A percentile compares a stretch with the other conserved stretches of the same genome.
phyloP scores from a whole-genome alignment of 371 early-diverging fungal genomes.

The Mortierella sp. region DNA sequence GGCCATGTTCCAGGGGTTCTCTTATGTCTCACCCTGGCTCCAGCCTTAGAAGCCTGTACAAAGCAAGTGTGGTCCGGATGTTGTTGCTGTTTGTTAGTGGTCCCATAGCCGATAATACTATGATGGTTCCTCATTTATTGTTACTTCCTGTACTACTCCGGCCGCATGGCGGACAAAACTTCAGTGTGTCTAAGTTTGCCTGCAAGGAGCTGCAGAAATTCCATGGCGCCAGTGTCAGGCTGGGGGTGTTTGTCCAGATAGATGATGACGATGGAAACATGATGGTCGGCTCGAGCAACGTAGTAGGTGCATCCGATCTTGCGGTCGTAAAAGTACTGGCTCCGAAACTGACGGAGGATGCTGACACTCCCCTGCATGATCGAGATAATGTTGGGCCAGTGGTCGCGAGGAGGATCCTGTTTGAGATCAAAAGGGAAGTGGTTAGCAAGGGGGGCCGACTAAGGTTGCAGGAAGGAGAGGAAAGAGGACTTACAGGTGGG shows the following conservation, averaged over 20 bases:
- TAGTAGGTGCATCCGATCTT: slow-evolving; percentile 70
- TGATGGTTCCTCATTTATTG: background rate
- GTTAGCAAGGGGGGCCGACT: too few species aligned
- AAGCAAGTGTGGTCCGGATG: too few species aligned
- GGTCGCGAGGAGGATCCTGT: slow-evolving; percentile 67
- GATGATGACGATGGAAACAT: slow-evolving; percentile 67
- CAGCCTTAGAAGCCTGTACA: slow-evolving; percentile 19
- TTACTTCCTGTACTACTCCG: slow-evolving; percentile 7
- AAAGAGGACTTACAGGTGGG: slow-evolving; percentile 60
- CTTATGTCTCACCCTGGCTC: slow-evolving; percentile 45
- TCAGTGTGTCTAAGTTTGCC: slow-evolving; percentile 49
- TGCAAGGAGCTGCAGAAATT: slow-evolving; percentile 59
- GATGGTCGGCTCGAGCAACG: slow-evolving; percentile 64
- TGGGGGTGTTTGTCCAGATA: slow-evolving; percentile 66
- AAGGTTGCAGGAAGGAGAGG: background rate
- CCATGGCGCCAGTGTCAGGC: slow-evolving; percentile 61
- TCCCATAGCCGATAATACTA: background rate
- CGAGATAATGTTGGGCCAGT: slow-evolving; percentile 71
- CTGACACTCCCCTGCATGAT: slow-evolving; percentile 67
- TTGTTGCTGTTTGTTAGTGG: too few species aligned
- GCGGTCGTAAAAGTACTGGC: slow-evolving; percentile 66
- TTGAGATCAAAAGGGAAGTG: background rate
- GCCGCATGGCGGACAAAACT: slow-evolving; percentile 24
- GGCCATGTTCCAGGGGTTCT: slow-evolving; percentile 45
- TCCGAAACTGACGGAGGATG: slow-evolving; percentile 53